Evolutionary conservation across 208 protist species (phyloP), one percentile per base, ranked within the genome.

Genomic region (Acanthamoeba lenticulata): DNA sequence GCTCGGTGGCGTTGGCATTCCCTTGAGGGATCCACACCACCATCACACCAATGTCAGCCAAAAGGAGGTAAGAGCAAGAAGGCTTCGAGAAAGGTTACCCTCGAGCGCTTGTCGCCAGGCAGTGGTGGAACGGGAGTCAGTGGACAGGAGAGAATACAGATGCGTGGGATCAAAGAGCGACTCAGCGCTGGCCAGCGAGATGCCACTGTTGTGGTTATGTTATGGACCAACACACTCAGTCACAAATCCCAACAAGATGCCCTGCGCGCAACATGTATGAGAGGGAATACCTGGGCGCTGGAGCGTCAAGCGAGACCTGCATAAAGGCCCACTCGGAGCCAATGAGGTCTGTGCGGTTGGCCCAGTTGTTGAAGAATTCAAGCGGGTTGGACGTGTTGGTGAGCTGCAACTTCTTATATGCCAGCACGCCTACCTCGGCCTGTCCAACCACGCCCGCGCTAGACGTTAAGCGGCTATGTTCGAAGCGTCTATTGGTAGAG

Each of bases 201-300:
- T 91, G 9, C 57, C 85, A 34, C 85, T 91, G 38, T 44, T 9
- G 57, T 29, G 27, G n/a, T n/a, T n/a, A n/a, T n/a, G n/a, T n/a
- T n/a, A n/a, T n/a, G n/a, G n/a, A n/a, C n/a, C n/a, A n/a, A n/a
- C n/a, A n/a, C n/a, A n/a, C n/a, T n/a, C n/a, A n/a, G n/a, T n/a
- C n/a, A n/a, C n/a, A n/a, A n/a, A n/a, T n/a, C n/a, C n/a, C n/a
- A n/a, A n/a, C n/a, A n/a, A n/a, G n/a, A n/a, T n/a, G n/a, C n/a
- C n/a, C n/a, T n/a, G n/a, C n/a, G n/a, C n/a, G n/a, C n/a, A n/a
- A n/a, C n/a, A n/a, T n/a, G n/a, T n/a, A n/a, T n/a, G n/a, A n/a
- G n/a, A n/a, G n/a, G n/a, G n/a, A 3, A 42, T 91, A 91, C 85
- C 85, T 91, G 49, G 85, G 85, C 52, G 85, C 36, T 29, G 85